Evolutionary conservation across 257 asterid genomes (phyloP).

Genomic region (Coffea eugenioides): DNA sequence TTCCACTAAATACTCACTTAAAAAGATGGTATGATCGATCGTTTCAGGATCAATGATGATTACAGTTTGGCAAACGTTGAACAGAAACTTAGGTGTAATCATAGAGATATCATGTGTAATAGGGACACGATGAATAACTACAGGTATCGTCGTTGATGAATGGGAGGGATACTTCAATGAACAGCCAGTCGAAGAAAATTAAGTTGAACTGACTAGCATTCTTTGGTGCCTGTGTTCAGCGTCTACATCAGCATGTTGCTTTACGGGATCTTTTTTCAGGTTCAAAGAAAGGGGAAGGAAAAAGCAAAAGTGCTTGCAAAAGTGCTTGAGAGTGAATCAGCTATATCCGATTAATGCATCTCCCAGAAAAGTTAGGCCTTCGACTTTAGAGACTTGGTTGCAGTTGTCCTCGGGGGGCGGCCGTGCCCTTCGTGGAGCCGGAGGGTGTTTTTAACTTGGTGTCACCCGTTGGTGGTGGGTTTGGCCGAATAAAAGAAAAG

Average conservation of each 20-base stretch:
- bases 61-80: neutral
- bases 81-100: too few species aligned
- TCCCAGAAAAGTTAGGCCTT: too few species aligned
- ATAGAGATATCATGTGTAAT: too few species aligned
- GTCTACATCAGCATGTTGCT: too few species aligned
- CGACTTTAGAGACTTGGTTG: too few species aligned
- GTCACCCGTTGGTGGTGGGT: conserved; percentile 2
- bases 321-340: too few species aligned
- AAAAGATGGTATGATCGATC: neutral
- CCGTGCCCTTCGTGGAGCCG: too few species aligned
- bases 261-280: neutral
- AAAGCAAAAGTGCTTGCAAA: too few species aligned
- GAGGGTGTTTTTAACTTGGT: too few species aligned
- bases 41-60: neutral
- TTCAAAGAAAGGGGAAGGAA: neutral
- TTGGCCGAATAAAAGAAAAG: conserved; percentile 4
- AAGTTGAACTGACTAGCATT: too few species aligned
- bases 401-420: too few species aligned
- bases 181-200: neutral
- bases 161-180: neutral
- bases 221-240: neutral
- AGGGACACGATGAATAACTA: neutral
- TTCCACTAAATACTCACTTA: neutral
- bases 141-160: neutral
- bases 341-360: too few species aligned